Evolutionary conservation across 176 grass and related monocot genomes (phyloP), one percentile per base, ranked within the genome.

Genomic region (Avena eriantha): DNA sequence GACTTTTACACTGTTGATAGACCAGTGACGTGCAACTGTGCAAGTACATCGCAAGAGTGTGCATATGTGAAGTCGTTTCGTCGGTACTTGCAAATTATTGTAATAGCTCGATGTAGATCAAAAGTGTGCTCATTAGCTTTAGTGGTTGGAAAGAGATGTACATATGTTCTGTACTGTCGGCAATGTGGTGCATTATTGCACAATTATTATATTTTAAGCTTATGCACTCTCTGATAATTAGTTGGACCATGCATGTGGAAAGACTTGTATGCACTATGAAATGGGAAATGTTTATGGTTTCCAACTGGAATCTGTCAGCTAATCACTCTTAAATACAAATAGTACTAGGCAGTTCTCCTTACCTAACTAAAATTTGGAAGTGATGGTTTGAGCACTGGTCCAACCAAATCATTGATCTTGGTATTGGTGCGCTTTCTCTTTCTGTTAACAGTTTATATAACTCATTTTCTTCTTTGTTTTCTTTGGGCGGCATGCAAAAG

Each of bases 351-450:
- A 11, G 12, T 8, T 53, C 53, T 58, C 8, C 22, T 5, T 49
- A 31, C 23, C 66, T 29, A 26, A 13, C 31, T 49, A 33, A 3
- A 22, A n/a, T 8, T 0, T 35, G 4, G 16, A 48, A 17, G 2
- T 15, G 11, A 9, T 36, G 18, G 29, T 68, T 66, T 34, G 24
- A 6, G 43, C 79, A 43, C 34, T 47, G 17, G 49, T 57, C 53
- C 54, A 47, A 64, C 14, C 76, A 65, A 34, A 84, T 89, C 16
- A 89, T 89, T 80, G 57, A 14, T 80, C 66, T 12, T n/a, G 26
- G 60, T 46, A 19, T 34, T 47, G 79, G 57, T 80, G 1, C 3
- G 31, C 77, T 56, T 66, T 89, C 67, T 66, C 67, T 85, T 80
- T 12, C 82, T 54, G 21, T 15, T 24, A 24, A 14, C 80, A 76